Conservation (phyloP, 2,329 filamentous ascomycete genomes). For the Ophiostoma montium region DNA sequence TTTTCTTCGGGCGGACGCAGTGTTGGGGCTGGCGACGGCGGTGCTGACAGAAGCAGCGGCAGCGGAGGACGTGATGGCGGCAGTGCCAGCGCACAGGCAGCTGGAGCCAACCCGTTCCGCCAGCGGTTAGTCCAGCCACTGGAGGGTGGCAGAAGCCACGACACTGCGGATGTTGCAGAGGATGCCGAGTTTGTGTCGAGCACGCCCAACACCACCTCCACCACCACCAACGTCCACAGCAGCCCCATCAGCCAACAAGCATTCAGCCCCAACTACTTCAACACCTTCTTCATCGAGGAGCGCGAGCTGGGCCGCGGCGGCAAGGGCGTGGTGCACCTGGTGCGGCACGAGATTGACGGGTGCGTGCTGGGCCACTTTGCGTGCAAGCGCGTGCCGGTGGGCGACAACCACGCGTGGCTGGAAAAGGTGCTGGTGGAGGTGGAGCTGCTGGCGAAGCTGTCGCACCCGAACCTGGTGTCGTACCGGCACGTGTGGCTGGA, state of each 20-base stretch:
- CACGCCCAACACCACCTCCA: constrained; percentile 25
- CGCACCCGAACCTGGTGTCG: constrained; percentile 87
- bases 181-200: constrained; percentile 38
- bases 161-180: too few relatives aligned
- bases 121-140: constrained; percentile 36
- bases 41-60: neutral
- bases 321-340: constrained; percentile 88
- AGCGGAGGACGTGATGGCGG: neutral
- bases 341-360: constrained; percentile 81
- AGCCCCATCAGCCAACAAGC: constrained; percentile 73
- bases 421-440: constrained; percentile 91
- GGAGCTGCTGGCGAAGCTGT: constrained; percentile 77
- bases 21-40: neutral
- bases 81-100: constrained; percentile 21
- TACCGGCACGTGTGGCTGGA: constrained; percentile 98
- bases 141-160: neutral
- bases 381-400: constrained; percentile 91
- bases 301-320: constrained; percentile 75
- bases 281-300: constrained; percentile 84
- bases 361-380: constrained; percentile 83
- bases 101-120: constrained; percentile 30
- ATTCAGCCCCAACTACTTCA: constrained; percentile 87
- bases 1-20: constrained; percentile 17
- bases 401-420: constrained; percentile 87
- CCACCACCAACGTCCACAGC: constrained; percentile 49